These are phyloP conservation scores for Penicillium vulpinum DNA, from an alignment of 2,329 filamentous ascomycete species.

Conservation along the genomic window DNA sequence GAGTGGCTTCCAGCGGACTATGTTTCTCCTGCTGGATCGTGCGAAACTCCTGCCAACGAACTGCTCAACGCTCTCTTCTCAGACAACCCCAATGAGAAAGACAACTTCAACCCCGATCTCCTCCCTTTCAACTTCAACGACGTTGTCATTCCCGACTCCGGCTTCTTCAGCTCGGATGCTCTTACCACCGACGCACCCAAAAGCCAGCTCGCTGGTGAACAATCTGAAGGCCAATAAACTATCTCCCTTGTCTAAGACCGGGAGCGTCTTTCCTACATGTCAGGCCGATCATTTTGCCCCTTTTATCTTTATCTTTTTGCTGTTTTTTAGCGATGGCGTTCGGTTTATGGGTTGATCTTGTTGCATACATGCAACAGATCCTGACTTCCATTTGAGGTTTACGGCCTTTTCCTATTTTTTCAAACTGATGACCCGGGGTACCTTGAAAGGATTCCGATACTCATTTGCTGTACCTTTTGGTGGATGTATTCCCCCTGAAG, in stretches of 20 bases:
- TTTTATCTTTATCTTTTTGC: constrained; percentile 12
- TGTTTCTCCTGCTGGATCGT: constrained; percentile 33
- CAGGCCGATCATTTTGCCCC: neutral
- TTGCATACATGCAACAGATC: constrained; percentile 1
- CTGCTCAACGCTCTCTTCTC: constrained; percentile 40
- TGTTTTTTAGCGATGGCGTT: constrained; percentile 27
- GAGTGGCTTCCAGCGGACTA: constrained; percentile 42
- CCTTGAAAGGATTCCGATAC: constrained; percentile 3
- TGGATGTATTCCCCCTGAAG: neutral
- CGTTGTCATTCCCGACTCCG: constrained; percentile 35
- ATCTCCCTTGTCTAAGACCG: constrained; percentile 10
- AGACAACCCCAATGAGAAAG: constrained; percentile 31
- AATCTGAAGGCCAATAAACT: constrained; percentile 14
- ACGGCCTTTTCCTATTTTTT: constrained; percentile 5
- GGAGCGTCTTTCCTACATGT: neutral
- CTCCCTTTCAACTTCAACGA: constrained; percentile 34
- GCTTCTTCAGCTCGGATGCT: constrained; percentile 40
- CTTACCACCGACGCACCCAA: constrained; percentile 31
- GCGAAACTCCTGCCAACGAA: constrained; percentile 31
- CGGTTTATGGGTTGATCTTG: constrained; percentile 13
- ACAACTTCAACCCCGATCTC: constrained; percentile 28
- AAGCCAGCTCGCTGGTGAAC: constrained; percentile 17
- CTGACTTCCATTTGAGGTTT: constrained; percentile 8
- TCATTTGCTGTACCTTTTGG: neutral
- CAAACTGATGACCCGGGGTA: constrained; percentile 15